phyloP scores from a whole-genome alignment of 192 early-diverging fungal genomes.

The Entomortierella chlamydospora region DNA sequence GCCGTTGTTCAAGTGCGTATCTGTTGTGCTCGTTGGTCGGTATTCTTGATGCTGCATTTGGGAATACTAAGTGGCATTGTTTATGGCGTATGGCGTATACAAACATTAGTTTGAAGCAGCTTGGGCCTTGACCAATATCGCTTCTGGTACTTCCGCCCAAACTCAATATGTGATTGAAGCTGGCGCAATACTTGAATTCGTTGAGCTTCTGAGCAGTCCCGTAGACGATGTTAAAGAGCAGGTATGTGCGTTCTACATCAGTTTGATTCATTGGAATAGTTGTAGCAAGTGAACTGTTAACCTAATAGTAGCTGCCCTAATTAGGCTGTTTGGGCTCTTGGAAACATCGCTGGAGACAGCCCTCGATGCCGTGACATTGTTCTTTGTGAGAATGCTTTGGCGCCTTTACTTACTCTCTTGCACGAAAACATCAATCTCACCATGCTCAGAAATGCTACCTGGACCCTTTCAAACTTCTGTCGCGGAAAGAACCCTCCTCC shows the following conservation, averaged over 20 bases:
- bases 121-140: slow-evolving; percentile 99
- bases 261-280: too few species aligned
- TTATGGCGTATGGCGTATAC: neutral
- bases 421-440: slow-evolving; percentile 93
- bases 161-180: slow-evolving; percentile 83
- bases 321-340: slow-evolving; percentile 97
- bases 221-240: slow-evolving; percentile 96
- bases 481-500: slow-evolving; percentile 98
- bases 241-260: too few species aligned
- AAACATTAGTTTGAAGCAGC: slow-evolving; percentile 92
- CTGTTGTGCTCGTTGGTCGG: too few species aligned
- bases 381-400: slow-evolving; percentile 82
- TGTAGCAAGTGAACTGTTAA: too few species aligned
- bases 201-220: slow-evolving; percentile 86
- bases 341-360: slow-evolving; percentile 99
- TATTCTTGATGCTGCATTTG: too few species aligned
- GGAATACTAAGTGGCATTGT: too few species aligned
- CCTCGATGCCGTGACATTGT: slow-evolving; percentile 93
- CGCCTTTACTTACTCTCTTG: slow-evolving; percentile 88
- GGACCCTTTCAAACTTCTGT: slow-evolving; percentile 99
- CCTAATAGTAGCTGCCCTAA: too few species aligned
- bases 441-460: slow-evolving; percentile 99
- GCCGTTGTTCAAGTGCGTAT: slow-evolving; percentile 83
- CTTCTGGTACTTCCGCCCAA: slow-evolving; percentile 92
- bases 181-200: slow-evolving; percentile 92